Evolutionary conservation across 345 rosid genomes (phyloP).

Genomic region (Eucalyptus globulus): DNA sequence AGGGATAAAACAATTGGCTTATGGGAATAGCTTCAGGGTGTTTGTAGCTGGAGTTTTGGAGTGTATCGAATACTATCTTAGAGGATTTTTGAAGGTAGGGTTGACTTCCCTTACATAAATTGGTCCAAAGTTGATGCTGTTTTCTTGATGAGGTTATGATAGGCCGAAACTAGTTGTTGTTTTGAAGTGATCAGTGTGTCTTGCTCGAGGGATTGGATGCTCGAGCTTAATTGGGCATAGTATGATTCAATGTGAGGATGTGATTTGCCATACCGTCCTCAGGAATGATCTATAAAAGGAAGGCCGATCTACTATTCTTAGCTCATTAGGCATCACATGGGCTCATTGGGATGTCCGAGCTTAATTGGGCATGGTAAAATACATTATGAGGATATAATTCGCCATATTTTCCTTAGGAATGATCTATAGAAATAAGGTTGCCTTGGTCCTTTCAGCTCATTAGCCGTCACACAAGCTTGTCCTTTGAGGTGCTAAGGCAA

Average conservation of each 20-base stretch:
- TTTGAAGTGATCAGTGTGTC: background rate
- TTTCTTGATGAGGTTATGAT: background rate
- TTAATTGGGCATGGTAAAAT: background rate
- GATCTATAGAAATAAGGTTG: background rate
- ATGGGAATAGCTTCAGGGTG: background rate
- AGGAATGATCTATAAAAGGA: background rate
- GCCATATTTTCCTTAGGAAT: background rate
- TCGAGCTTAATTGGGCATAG: background rate
- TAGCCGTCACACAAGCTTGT: background rate
- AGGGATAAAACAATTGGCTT: background rate
- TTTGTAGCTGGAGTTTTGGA: background rate
- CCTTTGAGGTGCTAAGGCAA: too few species aligned
- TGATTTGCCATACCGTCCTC: background rate
- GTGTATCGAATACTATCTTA: background rate
- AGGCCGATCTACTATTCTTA: background rate
- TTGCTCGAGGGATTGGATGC: background rate
- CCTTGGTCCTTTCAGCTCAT: background rate
- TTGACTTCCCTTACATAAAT: background rate
- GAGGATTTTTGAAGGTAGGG: background rate
- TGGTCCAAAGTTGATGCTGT: background rate
- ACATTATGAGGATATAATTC: background rate
- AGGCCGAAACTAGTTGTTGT: background rate
- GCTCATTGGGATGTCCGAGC: background rate
- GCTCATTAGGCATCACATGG: background rate
- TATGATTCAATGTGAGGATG: background rate